A percentile compares a stretch with the other conserved stretches of the same genome.
These are phyloP conservation scores for Leishmania lainsoni DNA, from an alignment of 208 protist genomes.

Conservation along the genomic window DNA sequence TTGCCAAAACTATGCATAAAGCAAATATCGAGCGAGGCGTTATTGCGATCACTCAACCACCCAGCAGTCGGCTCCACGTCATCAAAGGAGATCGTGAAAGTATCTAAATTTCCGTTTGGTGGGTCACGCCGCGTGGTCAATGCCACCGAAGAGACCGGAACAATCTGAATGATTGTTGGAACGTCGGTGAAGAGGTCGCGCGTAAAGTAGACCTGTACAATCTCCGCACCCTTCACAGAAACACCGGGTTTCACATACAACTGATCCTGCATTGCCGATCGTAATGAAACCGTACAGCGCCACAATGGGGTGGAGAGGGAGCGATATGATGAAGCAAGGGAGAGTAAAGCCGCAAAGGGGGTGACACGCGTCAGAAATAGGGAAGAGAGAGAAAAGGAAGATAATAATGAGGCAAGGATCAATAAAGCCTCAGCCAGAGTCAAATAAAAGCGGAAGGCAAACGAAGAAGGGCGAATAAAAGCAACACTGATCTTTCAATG, in stretches of 20 bases:
- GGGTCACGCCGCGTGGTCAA: constrained; percentile 17
- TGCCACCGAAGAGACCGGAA: constrained; percentile 19
- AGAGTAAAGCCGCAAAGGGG: not conserved
- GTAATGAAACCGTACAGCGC: not conserved
- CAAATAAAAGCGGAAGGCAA: not conserved
- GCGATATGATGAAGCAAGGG: not conserved
- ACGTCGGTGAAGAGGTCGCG: constrained; percentile 54
- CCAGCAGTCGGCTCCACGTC: constrained; percentile 61
- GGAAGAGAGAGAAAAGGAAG: not conserved
- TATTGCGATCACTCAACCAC: constrained; percentile 59
- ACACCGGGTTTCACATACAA: not conserved
- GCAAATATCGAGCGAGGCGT: constrained; percentile 55
- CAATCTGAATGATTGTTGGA: constrained; percentile 49
- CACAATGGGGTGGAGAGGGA: not conserved
- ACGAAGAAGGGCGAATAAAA: not conserved
- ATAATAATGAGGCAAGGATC: not conserved
- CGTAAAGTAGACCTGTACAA: constrained; percentile 45
- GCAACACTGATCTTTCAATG: not conserved
- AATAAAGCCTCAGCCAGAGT: not conserved
- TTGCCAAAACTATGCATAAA: constrained; percentile 77
- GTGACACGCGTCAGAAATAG: not conserved
- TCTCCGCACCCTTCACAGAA: constrained; percentile 12
- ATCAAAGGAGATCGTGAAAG: constrained; percentile 35
- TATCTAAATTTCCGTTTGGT: constrained; percentile 12
- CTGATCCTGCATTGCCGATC: constrained; percentile 20